phyloP scores from a whole-genome alignment of 345 rosid genomes.

The Ceriops tagal region DNA sequence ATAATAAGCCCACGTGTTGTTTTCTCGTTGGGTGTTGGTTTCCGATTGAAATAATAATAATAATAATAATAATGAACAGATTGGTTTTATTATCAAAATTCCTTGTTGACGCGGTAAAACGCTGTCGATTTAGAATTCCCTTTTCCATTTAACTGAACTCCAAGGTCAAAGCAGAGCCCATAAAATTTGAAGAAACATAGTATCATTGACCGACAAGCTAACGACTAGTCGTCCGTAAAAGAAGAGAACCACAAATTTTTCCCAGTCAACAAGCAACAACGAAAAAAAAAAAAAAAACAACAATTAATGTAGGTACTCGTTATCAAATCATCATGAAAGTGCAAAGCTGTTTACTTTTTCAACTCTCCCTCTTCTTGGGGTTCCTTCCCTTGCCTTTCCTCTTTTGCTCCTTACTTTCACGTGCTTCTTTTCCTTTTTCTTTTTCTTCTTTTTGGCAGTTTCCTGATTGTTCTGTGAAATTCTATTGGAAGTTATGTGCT shows the following conservation, averaged over 20 bases:
- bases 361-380: background rate
- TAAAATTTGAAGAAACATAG: no score
- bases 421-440: background rate
- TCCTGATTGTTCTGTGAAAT: slow-evolving; percentile 18
- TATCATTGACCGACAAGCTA: no score
- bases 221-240: no score
- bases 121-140: no score
- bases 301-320: slow-evolving; percentile 24
- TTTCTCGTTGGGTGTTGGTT: no score
- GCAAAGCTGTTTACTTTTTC: slow-evolving; percentile 1
- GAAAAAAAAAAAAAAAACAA: slow-evolving; percentile 24
- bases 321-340: background rate
- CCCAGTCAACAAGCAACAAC: slow-evolving; percentile 63
- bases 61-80: no score
- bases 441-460: slow-evolving; percentile 2
- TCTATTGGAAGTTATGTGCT: slow-evolving; percentile 18
- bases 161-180: no score
- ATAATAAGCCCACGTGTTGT: no score
- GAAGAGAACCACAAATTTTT: background rate
- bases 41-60: no score
- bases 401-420: slow-evolving; percentile 10
- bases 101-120: no score
- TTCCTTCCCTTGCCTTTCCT: slow-evolving; percentile 16
- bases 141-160: no score
- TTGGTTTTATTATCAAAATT: no score